Evolutionary conservation across 2,329 filamentous ascomycete genomes (phyloP).

Genomic region (Microcyclospora pomicola): DNA sequence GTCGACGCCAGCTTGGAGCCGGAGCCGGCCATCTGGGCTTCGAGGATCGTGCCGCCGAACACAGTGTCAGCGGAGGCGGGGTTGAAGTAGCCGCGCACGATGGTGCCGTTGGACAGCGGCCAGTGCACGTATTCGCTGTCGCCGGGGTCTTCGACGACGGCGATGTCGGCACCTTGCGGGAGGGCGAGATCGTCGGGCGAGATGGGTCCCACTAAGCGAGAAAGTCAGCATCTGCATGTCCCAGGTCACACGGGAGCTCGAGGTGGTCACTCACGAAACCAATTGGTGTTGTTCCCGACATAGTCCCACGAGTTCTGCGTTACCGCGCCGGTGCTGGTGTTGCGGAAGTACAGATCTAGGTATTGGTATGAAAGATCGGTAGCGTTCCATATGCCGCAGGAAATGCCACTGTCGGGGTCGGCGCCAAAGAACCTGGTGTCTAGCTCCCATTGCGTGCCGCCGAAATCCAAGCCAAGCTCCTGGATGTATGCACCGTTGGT

Average conservation of each 20-base stretch:
- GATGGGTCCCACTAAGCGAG: not conserved
- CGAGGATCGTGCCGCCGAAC: not conserved
- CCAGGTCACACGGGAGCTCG: too few relatives aligned
- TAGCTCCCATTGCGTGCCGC: constrained; percentile 5
- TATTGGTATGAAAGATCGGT: not conserved
- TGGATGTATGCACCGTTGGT: not conserved
- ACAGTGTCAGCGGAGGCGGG: not conserved
- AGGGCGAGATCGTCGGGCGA: constrained; percentile 1
- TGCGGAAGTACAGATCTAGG: constrained; percentile 1
- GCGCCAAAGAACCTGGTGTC: constrained; percentile 2
- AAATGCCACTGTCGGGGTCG: constrained; percentile 7
- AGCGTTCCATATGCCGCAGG: constrained; percentile 3
- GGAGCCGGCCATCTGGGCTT: constrained; percentile 1
- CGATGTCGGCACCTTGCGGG: constrained; percentile 2
- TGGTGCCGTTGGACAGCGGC: constrained; percentile 1
- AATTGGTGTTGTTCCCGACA: not conserved
- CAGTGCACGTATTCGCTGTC: constrained; percentile 5
- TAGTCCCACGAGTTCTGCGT: constrained; percentile 1
- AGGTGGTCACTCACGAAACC: too few relatives aligned
- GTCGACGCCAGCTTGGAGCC: constrained; percentile 2
- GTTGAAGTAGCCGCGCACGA: constrained; percentile 2
- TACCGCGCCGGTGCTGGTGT: not conserved
- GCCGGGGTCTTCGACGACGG: constrained; percentile 3
- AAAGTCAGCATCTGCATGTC: not conserved
- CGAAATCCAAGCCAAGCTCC: constrained; percentile 2